Conservation (phyloP, 169 alveolate genomes). For the Cryptosporidium canis region DNA sequence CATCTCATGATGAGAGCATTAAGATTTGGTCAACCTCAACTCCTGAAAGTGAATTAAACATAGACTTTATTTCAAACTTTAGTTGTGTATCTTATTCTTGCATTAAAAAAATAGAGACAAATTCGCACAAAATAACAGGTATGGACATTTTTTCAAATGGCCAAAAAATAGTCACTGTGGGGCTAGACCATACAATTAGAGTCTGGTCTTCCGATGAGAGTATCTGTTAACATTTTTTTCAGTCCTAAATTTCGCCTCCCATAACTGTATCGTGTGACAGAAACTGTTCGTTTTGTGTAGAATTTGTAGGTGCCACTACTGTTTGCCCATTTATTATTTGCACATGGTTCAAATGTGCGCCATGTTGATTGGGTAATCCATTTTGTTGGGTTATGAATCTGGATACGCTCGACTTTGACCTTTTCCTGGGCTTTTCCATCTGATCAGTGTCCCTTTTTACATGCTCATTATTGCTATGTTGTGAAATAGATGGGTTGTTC, state of each 20-base stretch:
- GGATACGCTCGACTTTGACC: conserved; percentile 17
- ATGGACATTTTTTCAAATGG: conserved; percentile 49
- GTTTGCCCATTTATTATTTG: conserved; percentile 5
- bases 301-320: not conserved
- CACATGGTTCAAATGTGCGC: not conserved
- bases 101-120: not conserved
- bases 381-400: conserved; percentile 30
- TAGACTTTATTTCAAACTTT: not conserved
- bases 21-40: conserved; percentile 38
- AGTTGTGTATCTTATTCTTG: not conserved
- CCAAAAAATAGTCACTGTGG: conserved; percentile 15
- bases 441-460: conserved; percentile 17
- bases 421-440: conserved; percentile 45
- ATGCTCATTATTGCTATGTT: not conserved
- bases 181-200: conserved; percentile 47
- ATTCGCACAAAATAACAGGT: conserved; percentile 51
- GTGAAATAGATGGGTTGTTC: not conserved
- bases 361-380: conserved; percentile 2
- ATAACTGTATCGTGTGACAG: not conserved
- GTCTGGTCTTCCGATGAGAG: conserved; percentile 29
- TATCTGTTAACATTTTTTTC: not conserved
- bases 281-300: conserved; percentile 4
- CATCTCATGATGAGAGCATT: conserved; percentile 22
- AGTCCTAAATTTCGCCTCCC: not conserved
- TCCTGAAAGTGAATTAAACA: not conserved